A percentile compares a stretch with the other conserved stretches of the same genome.
Conservation (phyloP, 2,329 filamentous ascomycete genomes). For the Trichoderma simmonsii region DNA sequence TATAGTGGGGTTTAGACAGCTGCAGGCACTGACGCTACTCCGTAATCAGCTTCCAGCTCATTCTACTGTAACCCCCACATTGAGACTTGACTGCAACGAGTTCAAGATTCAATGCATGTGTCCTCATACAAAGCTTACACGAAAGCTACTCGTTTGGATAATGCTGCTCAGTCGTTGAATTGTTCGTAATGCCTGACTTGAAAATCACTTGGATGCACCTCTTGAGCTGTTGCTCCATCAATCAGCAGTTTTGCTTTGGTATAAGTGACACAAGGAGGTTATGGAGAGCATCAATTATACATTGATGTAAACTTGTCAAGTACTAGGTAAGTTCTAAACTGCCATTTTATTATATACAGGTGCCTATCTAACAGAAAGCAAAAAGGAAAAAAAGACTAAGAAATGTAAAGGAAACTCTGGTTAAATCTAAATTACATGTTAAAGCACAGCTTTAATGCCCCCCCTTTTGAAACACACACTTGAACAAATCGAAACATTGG, state of each 20-base stretch:
- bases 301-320: neutral
- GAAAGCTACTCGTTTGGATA: neutral
- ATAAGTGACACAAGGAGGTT: neutral
- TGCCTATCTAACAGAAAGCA: no score
- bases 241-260: neutral
- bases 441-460: neutral
- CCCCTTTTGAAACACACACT: neutral
- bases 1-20: neutral
- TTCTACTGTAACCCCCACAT: neutral
- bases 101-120: neutral
- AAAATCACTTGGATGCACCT: neutral
- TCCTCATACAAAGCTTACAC: neutral
- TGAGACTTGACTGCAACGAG: neutral
- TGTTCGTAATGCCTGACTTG: no score
- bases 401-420: neutral
- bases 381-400: neutral
- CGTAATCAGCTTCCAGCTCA: neutral
- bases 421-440: neutral
- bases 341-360: neutral
- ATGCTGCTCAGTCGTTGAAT: neutral
- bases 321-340: neutral
- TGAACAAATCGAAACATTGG: neutral
- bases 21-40: neutral
- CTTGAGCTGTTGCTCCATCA: neutral
- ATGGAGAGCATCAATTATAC: neutral